These are phyloP conservation scores for Oryza meyeriana DNA, from an alignment of 176 grass and related monocot species.

Conservation along the genomic window DNA sequence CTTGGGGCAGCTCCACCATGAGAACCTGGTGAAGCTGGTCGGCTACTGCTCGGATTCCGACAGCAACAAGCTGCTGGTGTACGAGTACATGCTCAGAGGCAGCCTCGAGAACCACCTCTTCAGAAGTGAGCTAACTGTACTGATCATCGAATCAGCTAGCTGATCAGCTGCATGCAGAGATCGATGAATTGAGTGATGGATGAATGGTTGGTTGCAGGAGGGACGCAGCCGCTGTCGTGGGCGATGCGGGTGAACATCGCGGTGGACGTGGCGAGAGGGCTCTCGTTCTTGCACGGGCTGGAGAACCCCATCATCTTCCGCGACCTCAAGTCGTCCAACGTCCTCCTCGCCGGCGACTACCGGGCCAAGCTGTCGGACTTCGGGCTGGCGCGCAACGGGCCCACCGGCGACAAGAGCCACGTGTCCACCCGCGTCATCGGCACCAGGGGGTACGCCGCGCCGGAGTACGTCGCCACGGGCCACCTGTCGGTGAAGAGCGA, in stretches of 20 bases:
- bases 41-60: constrained; percentile 82
- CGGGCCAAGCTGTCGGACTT: constrained; percentile 88
- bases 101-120: constrained; percentile 98
- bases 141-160: neutral
- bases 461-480: constrained; percentile 70
- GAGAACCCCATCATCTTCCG: constrained; percentile 75
- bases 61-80: constrained; percentile 76
- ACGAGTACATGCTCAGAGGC: constrained; percentile 82
- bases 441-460: constrained; percentile 72
- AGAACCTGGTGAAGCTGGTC: constrained; percentile 76
- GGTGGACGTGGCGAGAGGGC: constrained; percentile 64
- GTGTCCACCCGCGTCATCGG: constrained; percentile 77
- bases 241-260: constrained; percentile 51
- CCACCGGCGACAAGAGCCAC: constrained; percentile 65
- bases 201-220: constrained; percentile 16
- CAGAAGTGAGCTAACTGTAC: constrained; percentile 39
- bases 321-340: constrained; percentile 88
- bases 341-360: constrained; percentile 72
- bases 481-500: constrained; percentile 82
- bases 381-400: constrained; percentile 65
- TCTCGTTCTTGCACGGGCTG: constrained; percentile 59
- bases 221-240: constrained; percentile 67
- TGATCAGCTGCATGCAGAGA: neutral
- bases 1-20: constrained; percentile 74
- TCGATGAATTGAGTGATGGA: too few species aligned